Evolutionary conservation across 2,329 filamentous ascomycete species (phyloP), one percentile per base, ranked within the genome.

Genomic region (Diaporthe vexans): DNA sequence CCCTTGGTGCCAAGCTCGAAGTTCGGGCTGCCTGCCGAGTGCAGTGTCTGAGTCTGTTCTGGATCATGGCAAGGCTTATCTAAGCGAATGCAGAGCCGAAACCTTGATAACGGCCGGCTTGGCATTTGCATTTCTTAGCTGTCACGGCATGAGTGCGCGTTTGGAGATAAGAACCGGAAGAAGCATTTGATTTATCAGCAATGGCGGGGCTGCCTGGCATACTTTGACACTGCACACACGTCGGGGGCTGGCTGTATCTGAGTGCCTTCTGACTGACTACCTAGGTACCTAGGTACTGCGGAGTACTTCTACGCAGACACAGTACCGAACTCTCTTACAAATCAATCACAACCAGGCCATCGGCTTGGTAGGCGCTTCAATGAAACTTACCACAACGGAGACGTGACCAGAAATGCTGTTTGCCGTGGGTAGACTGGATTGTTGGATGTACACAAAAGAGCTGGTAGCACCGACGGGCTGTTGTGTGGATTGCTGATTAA

Each of bases 131-230:
- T 68, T 68, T 37, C 15, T 40, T 21, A 54, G 7, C 21, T 68
- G 63, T 68, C 63, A 68, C 17, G 0, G 8, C 29, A 8, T 19
- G 24, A 15, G 35, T 24, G 40, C 43, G 13, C 10, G 4, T 6
- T 24, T 52, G 48, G 21, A 68, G 63, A 68, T 68, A 68, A 52
- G 46, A 19, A 40, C 11, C 17, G n/a, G 7, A n/a, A 26, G n/a
- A 26, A n/a, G 46, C 21, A 54, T 24, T 54, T 68, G 63, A 68
- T 68, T 68, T 68, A 68, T 68, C 63, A 68, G 63, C 63, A 54
- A 37, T 8, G 48, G 63, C 48, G 48, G 61, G 61, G 61, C 61
- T 37, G 48, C 46, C 48, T 10, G n/a, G 9, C 48, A 40, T 15
- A 21, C 37, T 51, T 54, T 19, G 15, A 1, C 11, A 24, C 43